phyloP scores from a whole-genome alignment of 495 filamentous ascomycete species.

The Cudoniella acicularis region DNA sequence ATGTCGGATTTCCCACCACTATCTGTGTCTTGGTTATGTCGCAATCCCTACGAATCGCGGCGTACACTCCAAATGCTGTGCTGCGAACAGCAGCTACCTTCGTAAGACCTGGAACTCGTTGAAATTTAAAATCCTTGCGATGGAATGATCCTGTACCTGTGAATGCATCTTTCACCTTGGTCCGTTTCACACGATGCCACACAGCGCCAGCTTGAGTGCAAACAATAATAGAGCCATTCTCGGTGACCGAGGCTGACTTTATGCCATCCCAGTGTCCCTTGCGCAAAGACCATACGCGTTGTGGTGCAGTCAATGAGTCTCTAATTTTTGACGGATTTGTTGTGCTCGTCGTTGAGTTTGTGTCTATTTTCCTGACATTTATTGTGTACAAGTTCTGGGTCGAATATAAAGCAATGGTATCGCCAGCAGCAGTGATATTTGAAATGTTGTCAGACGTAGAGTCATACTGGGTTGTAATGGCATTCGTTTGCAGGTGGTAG shows the following conservation, averaged over 20 bases:
- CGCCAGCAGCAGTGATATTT: constrained; percentile 78
- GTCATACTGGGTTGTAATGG: constrained; percentile 59
- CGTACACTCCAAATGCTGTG: constrained; percentile 83
- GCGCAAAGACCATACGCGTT: constrained; percentile 76
- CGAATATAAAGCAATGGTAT: constrained; percentile 84
- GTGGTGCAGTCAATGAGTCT: constrained; percentile 60
- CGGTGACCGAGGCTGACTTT: constrained; percentile 79
- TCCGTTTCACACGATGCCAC: constrained; percentile 79
- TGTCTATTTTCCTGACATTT: constrained; percentile 59
- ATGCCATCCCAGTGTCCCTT: constrained; percentile 80
- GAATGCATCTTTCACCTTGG: constrained; percentile 70
- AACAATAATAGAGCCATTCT: constrained; percentile 93
- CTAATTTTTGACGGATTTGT: constrained; percentile 86
- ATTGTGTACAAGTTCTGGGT: constrained; percentile 80
- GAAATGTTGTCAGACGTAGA: constrained; percentile 54
- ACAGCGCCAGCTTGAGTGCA: constrained; percentile 89
- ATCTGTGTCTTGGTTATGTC: constrained; percentile 77
- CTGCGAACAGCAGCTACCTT: constrained; percentile 78
- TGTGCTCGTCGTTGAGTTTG: constrained; percentile 61
- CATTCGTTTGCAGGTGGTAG: constrained; percentile 56
- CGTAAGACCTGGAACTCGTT: constrained; percentile 81
- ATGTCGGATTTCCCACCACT: constrained; percentile 51
- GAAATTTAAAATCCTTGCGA: constrained; percentile 88
- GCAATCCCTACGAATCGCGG: constrained; percentile 80
- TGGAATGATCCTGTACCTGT: constrained; percentile 45